Conservation (phyloP, 2,329 filamentous ascomycete species). For the Calonectria pseudoreteaudii region DNA sequence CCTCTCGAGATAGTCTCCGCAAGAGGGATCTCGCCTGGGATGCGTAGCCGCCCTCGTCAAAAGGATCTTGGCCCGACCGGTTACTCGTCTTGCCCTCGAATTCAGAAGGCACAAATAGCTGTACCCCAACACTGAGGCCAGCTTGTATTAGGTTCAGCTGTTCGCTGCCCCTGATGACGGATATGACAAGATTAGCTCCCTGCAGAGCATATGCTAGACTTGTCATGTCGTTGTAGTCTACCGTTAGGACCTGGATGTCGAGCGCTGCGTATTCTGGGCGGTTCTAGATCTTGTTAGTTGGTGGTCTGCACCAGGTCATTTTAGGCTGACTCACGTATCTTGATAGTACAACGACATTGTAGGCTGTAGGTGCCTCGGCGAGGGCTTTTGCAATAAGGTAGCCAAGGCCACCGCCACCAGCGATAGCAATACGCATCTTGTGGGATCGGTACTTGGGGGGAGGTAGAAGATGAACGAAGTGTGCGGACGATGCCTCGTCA, state of each 20-base stretch:
- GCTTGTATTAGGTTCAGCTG: slow-evolving; percentile 81
- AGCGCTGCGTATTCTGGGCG: slow-evolving; percentile 65
- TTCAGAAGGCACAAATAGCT: slow-evolving; percentile 79
- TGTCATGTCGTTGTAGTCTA: slow-evolving; percentile 73
- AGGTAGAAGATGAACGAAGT: background rate
- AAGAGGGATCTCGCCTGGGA: slow-evolving; percentile 68
- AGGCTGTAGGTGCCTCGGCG: slow-evolving; percentile 66
- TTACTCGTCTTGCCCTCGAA: slow-evolving; percentile 75
- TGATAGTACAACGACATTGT: slow-evolving; percentile 78
- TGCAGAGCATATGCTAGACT: slow-evolving; percentile 74
- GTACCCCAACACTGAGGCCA: slow-evolving; percentile 72
- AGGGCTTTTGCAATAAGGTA: slow-evolving; percentile 65
- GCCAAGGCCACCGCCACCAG: slow-evolving; percentile 59
- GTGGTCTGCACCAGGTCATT: background rate
- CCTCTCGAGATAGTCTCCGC: slow-evolving; percentile 61
- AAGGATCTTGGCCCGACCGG: slow-evolving; percentile 64
- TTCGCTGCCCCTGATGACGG: slow-evolving; percentile 74
- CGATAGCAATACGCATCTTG: slow-evolving; percentile 64
- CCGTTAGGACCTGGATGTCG: slow-evolving; percentile 74
- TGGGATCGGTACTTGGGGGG: background rate
- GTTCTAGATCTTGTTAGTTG: slow-evolving; percentile 52
- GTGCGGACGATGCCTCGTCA: slow-evolving; percentile 30
- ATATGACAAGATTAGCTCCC: slow-evolving; percentile 81
- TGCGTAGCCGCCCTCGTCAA: slow-evolving; percentile 67
- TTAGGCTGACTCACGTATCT: slow-evolving; percentile 52